phyloP scores from a whole-genome alignment of 306 rosid genomes.

The Vigna unguiculata region DNA sequence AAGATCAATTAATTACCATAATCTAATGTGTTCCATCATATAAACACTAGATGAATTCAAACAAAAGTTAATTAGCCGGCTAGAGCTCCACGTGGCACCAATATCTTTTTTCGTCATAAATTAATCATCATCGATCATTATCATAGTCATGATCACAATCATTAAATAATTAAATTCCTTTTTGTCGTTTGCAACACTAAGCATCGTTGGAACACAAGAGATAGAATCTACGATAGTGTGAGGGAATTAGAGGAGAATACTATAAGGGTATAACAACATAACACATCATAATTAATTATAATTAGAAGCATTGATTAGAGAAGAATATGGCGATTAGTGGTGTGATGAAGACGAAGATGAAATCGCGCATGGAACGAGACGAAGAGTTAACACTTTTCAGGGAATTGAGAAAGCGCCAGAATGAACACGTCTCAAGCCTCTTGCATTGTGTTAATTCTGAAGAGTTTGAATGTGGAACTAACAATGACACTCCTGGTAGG shows the following conservation, averaged over 20 bases:
- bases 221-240: constrained; percentile 36
- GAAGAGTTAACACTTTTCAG: constrained; percentile 71
- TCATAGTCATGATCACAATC: no score
- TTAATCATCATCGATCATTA: not conserved
- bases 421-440: constrained; percentile 54
- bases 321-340: not conserved
- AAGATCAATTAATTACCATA: not conserved
- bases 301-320: constrained; percentile 1
- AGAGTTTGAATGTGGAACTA: constrained; percentile 58
- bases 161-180: not conserved
- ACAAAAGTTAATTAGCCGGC: constrained; percentile 43
- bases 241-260: constrained; percentile 1
- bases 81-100: constrained; percentile 45
- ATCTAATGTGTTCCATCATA: not conserved
- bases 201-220: constrained; percentile 29
- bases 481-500: constrained; percentile 25
- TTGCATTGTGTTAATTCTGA: constrained; percentile 60
- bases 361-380: constrained; percentile 26
- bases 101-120: not conserved
- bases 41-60: not conserved
- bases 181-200: constrained; percentile 35
- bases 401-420: constrained; percentile 64
- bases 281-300: not conserved
- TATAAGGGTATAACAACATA: not conserved
- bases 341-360: constrained; percentile 3